Base-by-base conservation (phyloP, 768 basidiomycete species). In the Boletellus emodensis region DNA sequence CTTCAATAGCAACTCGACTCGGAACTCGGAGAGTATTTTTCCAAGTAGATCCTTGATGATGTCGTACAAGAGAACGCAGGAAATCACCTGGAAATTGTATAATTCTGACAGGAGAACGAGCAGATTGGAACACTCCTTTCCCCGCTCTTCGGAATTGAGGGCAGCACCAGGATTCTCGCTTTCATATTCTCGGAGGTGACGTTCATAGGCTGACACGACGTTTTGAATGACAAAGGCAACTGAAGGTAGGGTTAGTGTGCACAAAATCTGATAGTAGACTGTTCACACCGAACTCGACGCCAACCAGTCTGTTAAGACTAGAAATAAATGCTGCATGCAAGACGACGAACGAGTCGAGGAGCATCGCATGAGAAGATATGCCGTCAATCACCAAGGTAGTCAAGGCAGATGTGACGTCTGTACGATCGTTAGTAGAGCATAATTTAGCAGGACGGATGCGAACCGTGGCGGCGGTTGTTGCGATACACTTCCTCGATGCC, bases 11-110 rank as follows among this genome's bases (percentile, higher is more conserved):
- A 95, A 72, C 65, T 98, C 96, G 7, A 96, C 89, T 30, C 81
- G 78, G 51, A 88, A 81, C 66, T 97, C 95, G 0, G 77, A 75
- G 46, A 95, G 69, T 3, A 81, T 73, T 6, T 72, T 72, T 1
- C 78, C 71, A 41, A 98, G 73, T 40, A 98, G 76, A 13, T 76
- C 74, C 8, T 88, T 83, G 56, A 98, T 85, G 42, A 97, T 66
- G 62, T 97, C 96, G 69, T 93, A 98, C 41, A 97, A 72, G n/a
- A 98, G 76, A 11, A 86, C 71, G 49, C 84, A 91, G 3, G 90
- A 90, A 46, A 98, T 80, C 20, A 97, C 90, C 70, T 93, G 90
- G 63, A 97, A 94, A 64, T 97, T 97, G 74, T 97, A 98, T 17
- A 99, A 72, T 64, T 97, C 94, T 2, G 92, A 89, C 18, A 97